Base-by-base conservation (phyloP, 2,329 filamentous ascomycete species). In the Seiridium cupressi region DNA sequence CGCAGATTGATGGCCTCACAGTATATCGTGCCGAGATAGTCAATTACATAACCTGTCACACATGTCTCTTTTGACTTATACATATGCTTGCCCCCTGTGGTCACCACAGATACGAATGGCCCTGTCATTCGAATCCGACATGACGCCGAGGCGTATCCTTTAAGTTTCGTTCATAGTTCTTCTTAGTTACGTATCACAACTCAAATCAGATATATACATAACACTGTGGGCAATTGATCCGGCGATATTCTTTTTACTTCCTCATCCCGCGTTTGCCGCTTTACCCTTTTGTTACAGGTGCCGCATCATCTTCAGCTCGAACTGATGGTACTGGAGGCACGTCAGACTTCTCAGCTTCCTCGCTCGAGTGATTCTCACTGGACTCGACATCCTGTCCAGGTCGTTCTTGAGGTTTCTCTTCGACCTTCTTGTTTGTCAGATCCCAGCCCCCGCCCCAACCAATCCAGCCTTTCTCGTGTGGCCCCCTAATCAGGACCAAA, bases 371-470 rank as follows among this genome's bases (percentile, higher is more conserved):
- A 18, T 31, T 32, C n/a, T 10, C n/a, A 10, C 26, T 31, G 18
- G 51, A 31, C 44, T 58, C 56, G 36, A 44, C 44, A 32, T 59
- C 57, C 36, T 47, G 3, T 5, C 35, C 31, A 34, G 48, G 31
- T 3, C 36, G 57, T 32, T 38, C 38, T 32, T 48, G 55, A 3
- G 55, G n/a, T n/a, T 48, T 60, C 55, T 61, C 63, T 49, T 61
- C 59, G 11, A 38, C 56, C 13, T 57, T 65, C 36, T 63, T 60
- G 11, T 57, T 61, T 7, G 60, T 63, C 53, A 71, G 36, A 64
- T 70, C 57, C 69, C 68, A 73, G 2, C 71, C 71, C 3, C 71
- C 72, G 6, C 66, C 53, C 73, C 72, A 73, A 0, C 72, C 72
- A 11, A 73, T 32, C 72, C 72, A 73, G 1, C 67, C 62, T 57